phyloP scores from a whole-genome alignment of 805 yeast genomes.

The Wickerhamomyces silvicola region DNA sequence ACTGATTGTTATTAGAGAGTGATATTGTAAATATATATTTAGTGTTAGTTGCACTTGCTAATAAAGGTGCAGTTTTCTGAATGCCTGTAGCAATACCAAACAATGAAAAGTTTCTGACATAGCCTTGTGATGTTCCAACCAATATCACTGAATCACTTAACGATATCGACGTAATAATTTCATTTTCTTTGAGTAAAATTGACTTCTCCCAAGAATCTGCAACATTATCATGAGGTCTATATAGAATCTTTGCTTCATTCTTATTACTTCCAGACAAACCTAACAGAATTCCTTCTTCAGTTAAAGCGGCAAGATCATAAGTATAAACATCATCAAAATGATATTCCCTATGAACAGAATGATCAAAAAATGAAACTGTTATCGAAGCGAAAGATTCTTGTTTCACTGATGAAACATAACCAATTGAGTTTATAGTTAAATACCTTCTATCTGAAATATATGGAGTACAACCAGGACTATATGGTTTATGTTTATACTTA shows the following conservation, averaged over 20 bases:
- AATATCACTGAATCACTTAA: constrained; percentile 55
- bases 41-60: constrained; percentile 36
- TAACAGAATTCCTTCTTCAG: constrained; percentile 57
- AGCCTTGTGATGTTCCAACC: constrained; percentile 73
- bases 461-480: constrained; percentile 86
- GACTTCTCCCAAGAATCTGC: constrained; percentile 66
- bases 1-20: constrained; percentile 23
- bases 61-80: constrained; percentile 66
- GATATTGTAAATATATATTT: constrained; percentile 25
- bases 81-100: constrained; percentile 69
- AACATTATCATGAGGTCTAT: constrained; percentile 61
- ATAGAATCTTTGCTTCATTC: constrained; percentile 43
- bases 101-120: constrained; percentile 60
- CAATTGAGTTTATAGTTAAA: constrained; percentile 71
- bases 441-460: constrained; percentile 66
- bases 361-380: constrained; percentile 85
- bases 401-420: constrained; percentile 75
- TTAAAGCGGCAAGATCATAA: constrained; percentile 72
- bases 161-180: constrained; percentile 62
- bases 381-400: constrained; percentile 55
- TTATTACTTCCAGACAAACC: constrained; percentile 41
- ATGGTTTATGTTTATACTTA: constrained; percentile 45
- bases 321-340: constrained; percentile 73
- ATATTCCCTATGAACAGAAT: constrained; percentile 67
- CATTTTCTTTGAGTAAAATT: constrained; percentile 44